These are phyloP conservation scores for Emmonsiellopsis sp. DNA, from an alignment of 2,329 filamentous ascomycete species.

Conservation along the genomic window DNA sequence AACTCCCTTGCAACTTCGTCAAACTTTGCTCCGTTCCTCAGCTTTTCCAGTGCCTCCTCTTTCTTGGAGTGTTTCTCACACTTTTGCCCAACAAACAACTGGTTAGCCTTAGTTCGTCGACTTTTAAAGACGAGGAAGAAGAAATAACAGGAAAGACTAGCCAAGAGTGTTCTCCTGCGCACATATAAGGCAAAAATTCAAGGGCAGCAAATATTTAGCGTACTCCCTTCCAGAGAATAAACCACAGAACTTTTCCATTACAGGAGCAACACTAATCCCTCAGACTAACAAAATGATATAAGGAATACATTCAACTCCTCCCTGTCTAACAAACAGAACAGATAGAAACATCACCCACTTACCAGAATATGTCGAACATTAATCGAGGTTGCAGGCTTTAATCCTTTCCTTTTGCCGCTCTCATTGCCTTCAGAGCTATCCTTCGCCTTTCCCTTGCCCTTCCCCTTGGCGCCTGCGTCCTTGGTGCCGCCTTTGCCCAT, in stretches of 20 bases:
- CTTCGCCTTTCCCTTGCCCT: constrained; percentile 34
- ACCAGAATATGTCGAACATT: constrained; percentile 57
- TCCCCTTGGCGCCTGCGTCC: constrained; percentile 22
- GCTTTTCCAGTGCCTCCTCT: constrained; percentile 54
- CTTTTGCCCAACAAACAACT: constrained; percentile 14
- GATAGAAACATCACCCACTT: constrained; percentile 15
- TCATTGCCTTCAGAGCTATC: constrained; percentile 24
- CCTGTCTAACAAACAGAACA: background rate
- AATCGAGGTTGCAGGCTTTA: constrained; percentile 54
- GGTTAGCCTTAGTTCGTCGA: background rate
- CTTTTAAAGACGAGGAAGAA: background rate
- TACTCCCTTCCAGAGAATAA: background rate
- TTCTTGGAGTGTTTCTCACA: constrained; percentile 59
- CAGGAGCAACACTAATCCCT: no score
- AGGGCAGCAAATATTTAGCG: background rate
- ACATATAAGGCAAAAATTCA: background rate
- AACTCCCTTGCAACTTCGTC: constrained; percentile 57
- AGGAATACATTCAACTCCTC: background rate
- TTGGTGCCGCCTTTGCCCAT: constrained; percentile 18
- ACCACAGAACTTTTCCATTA: no score
- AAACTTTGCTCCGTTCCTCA: constrained; percentile 52
- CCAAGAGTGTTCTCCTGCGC: background rate
- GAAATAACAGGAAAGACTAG: background rate
- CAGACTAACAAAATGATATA: no score
- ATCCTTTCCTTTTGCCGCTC: constrained; percentile 29